phyloP scores from a whole-genome alignment of 768 basidiomycete species.

The Tephrocybe sp. region DNA sequence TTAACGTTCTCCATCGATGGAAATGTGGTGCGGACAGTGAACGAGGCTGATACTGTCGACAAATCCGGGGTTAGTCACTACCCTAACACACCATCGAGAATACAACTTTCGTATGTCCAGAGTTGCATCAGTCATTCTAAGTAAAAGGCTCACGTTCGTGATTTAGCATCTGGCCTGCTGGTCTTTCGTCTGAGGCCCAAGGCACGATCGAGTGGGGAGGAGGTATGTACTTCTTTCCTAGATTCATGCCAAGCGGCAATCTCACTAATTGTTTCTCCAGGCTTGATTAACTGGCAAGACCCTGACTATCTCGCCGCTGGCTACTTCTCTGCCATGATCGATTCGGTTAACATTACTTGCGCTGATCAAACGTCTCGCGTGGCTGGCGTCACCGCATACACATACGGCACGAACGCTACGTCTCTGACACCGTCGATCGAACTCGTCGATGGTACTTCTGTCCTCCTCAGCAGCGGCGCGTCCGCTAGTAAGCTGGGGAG shows the following conservation, averaged over 20 bases:
- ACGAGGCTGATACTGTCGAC: constrained; percentile 57
- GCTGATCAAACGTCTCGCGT: constrained; percentile 44
- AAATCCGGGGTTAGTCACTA: constrained; percentile 59
- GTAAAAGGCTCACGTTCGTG: not conserved
- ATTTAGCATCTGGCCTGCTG: constrained; percentile 79
- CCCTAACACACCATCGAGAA: constrained; percentile 76
- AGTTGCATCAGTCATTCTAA: not conserved
- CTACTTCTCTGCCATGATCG: constrained; percentile 68
- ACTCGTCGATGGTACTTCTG: constrained; percentile 61
- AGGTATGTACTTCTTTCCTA: constrained; percentile 33
- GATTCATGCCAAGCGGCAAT: not conserved
- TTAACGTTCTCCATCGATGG: constrained; percentile 74
- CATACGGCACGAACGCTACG: constrained; percentile 59
- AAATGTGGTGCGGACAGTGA: constrained; percentile 65
- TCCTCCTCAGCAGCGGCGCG: constrained; percentile 49
- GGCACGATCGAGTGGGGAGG: constrained; percentile 83
- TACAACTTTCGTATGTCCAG: constrained; percentile 70
- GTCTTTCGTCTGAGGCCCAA: constrained; percentile 54
- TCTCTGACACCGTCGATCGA: constrained; percentile 50
- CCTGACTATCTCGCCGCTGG: constrained; percentile 76
- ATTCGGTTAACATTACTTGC: constrained; percentile 66
- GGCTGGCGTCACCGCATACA: constrained; percentile 59
- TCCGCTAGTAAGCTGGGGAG: constrained; percentile 18
- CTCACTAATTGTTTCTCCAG: constrained; percentile 19
- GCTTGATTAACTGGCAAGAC: constrained; percentile 79